Evolutionary conservation across 179 eudicot species (phyloP).

Genomic region (Pouteria campechiana): DNA sequence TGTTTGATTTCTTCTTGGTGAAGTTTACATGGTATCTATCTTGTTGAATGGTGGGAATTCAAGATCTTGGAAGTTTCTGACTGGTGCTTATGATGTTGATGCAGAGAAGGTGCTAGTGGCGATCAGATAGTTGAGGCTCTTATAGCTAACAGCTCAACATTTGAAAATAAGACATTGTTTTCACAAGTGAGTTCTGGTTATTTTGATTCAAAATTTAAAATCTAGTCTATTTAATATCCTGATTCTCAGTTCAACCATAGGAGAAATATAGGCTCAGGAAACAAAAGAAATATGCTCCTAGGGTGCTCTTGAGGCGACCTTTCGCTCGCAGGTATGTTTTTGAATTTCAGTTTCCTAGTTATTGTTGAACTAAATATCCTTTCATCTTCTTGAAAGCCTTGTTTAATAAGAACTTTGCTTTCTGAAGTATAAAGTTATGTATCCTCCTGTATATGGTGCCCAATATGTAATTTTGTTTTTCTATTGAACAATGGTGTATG

Average conservation of each 20-base stretch:
- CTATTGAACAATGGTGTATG: too few species aligned
- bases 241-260: slow-evolving; percentile 31
- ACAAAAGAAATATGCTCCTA: slow-evolving; percentile 97
- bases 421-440: too few species aligned
- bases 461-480: too few species aligned
- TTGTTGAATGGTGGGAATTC: too few species aligned
- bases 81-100: slow-evolving; percentile 11
- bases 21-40: too few species aligned
- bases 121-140: slow-evolving; percentile 88
- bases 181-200: slow-evolving; percentile 56
- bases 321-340: slow-evolving; percentile 77
- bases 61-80: too few species aligned
- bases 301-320: slow-evolving; percentile 83
- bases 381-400: too few species aligned
- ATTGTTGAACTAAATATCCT: too few species aligned
- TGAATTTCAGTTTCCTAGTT: too few species aligned
- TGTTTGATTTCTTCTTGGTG: too few species aligned
- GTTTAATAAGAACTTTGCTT: too few species aligned
- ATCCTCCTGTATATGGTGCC: too few species aligned
- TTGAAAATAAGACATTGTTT: slow-evolving; percentile 86
- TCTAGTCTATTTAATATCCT: slow-evolving; percentile 3
- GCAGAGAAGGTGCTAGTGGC: slow-evolving; percentile 76
- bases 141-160: slow-evolving; percentile 86
- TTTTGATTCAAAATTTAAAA: neutral
- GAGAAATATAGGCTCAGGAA: slow-evolving; percentile 83